These are phyloP conservation scores for Phaeophleospora eucalypticola DNA, from an alignment of 2,329 filamentous ascomycete genomes.

Conservation along the genomic window DNA sequence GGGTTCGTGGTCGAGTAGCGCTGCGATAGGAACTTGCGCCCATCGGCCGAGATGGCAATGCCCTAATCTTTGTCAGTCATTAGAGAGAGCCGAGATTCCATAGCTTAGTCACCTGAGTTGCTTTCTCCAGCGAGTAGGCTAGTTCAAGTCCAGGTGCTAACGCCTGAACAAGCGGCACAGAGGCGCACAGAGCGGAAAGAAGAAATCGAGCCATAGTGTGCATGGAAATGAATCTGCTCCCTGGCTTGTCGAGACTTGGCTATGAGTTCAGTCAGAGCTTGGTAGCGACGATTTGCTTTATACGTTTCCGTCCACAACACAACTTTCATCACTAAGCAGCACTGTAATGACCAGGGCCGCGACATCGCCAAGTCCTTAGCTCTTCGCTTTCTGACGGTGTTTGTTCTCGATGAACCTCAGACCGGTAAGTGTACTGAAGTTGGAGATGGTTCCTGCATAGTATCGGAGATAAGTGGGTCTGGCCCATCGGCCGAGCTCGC, in stretches of 20 bases:
- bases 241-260: neutral
- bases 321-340: too few species aligned
- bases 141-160: slow-evolving; percentile 3
- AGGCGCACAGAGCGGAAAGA: neutral
- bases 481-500: too few species aligned
- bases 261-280: neutral
- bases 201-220: neutral
- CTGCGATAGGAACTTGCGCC: slow-evolving; percentile 8
- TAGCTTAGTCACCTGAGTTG: too few species aligned
- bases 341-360: too few species aligned
- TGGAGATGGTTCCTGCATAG: too few species aligned
- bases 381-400: neutral
- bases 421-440: too few species aligned
- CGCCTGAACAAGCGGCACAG: neutral
- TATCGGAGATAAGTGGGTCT: too few species aligned
- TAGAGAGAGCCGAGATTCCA: too few species aligned
- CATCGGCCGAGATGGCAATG: slow-evolving; percentile 5
- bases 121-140: slow-evolving; percentile 5
- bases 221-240: neutral
- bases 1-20: slow-evolving; percentile 5
- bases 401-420: too few species aligned
- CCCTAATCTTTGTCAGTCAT: too few species aligned
- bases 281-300: neutral
- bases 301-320: too few species aligned
- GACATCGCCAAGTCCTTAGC: neutral